Base-by-base conservation (phyloP, 495 filamentous ascomycete genomes). In the Talaromyces proteolyticus region DNA sequence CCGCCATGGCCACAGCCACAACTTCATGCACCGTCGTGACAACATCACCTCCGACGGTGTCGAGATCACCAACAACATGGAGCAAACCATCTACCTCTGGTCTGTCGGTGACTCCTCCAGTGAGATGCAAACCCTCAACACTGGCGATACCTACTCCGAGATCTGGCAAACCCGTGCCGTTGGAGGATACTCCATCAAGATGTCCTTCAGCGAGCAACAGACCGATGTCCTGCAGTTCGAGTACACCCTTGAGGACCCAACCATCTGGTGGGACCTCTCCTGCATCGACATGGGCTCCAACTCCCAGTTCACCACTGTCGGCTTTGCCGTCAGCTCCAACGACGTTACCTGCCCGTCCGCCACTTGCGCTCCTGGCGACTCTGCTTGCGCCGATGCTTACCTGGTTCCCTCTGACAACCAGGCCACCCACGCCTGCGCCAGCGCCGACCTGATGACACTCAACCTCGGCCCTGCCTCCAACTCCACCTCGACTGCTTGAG, bases 221-320 rank as follows among this genome's bases (percentile, higher is more conserved):
- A 55, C 57, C 51, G 62, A 67, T 36, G 68, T 74, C n/a, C 65
- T 74, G n/a, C 71, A 74, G 55, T 74, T 66, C 57, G 71, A 74
- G 59, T 74, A 74, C 63, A 73, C 71, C 58, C 26, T 62, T 55
- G 39, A 55, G 29, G 63, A 57, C 18, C 52, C 62, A 18, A 67
- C 57, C n/a, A 63, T 74, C 59, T 72, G 53, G 58, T 74, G 68
- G 68, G 69, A 74, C 60, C 60, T 74, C 56, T 70, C 66, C 11
- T 66, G 53, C 50, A 71, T 73, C 53, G 54, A 75, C 59, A 67
- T 73, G 65, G 55, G 56, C 42, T 17, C 53, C 10, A 52, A 53
- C 51, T 67, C 66, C 49, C 52, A 56, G 48, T 75, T 75, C 64
- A 68, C 62, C 58, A 56, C 66, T 56, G 54, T 60, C 56, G 71